phyloP scores from a whole-genome alignment of 495 filamentous ascomycete species.

The Talaromyces stipitatus region DNA sequence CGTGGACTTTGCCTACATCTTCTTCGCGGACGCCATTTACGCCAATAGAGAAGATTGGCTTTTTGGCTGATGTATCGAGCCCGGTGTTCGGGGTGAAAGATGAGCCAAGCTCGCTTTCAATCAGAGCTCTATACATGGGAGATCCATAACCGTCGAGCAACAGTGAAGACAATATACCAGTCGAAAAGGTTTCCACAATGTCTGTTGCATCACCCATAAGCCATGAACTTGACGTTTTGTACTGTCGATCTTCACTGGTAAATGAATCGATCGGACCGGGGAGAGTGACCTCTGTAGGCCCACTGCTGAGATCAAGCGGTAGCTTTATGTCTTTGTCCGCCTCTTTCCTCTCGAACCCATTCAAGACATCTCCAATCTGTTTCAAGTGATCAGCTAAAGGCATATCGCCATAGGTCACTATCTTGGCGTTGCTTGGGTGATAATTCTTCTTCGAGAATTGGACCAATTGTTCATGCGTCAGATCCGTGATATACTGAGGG shows the following conservation, averaged over 20 bases:
- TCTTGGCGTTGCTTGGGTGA: slow-evolving; percentile 91
- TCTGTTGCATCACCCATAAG: slow-evolving; percentile 74
- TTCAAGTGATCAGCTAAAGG: slow-evolving; percentile 69
- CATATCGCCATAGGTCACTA: slow-evolving; percentile 95
- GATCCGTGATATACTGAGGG: slow-evolving; percentile 88
- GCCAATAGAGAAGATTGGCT: slow-evolving; percentile 81
- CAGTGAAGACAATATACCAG: slow-evolving; percentile 71
- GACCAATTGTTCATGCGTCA: slow-evolving; percentile 79
- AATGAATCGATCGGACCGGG: slow-evolving; percentile 84
- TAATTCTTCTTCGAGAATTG: slow-evolving; percentile 87
- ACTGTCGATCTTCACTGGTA: slow-evolving; percentile 74
- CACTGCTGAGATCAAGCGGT: slow-evolving; percentile 64
- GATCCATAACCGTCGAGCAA: slow-evolving; percentile 92
- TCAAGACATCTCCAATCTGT: slow-evolving; percentile 65
- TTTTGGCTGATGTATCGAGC: slow-evolving; percentile 68
- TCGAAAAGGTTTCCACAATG: slow-evolving; percentile 76
- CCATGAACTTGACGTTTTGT: slow-evolving; percentile 92
- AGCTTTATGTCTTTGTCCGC: slow-evolving; percentile 65
- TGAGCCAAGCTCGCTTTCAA: slow-evolving; percentile 84
- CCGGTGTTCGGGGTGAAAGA: slow-evolving; percentile 94
- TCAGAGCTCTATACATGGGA: slow-evolving; percentile 81
- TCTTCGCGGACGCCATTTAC: slow-evolving; percentile 76
- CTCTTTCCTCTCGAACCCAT: slow-evolving; percentile 58
- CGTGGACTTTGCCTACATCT: slow-evolving; percentile 69
- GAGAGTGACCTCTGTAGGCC: slow-evolving; percentile 60